Evolutionary conservation across 345 rosid genomes (phyloP), one percentile per base, ranked within the genome.

Genomic region (Nephelium lappaceum): DNA sequence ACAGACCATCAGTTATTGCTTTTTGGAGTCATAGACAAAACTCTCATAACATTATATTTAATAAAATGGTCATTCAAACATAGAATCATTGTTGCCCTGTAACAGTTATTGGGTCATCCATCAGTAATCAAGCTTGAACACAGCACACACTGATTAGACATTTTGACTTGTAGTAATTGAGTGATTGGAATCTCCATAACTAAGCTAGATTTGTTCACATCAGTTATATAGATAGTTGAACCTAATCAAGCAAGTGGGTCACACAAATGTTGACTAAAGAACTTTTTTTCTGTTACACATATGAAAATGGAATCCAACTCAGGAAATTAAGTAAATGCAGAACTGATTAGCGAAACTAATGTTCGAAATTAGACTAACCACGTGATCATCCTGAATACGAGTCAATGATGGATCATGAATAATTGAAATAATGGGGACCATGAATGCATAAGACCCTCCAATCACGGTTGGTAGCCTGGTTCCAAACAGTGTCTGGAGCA

Each of bases 381-480:
- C 70, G 19, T 92, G 89, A 71, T 76, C 74, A 80, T 96, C 99
- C 82, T 86, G 86, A 14, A 96, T 96, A 16, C 88, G 87, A 79
- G 80, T 80, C 80, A 96, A 84, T 3, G 95, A 87, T 67, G 98
- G 87, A 85, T 96, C 98, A 21, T 84, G 92, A 83, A 94, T 92
- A 73, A 96, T 96, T 16, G 99, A 96, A 42, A 94, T 88, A 66
- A 94, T 93, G 0, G 99, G 99, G 81, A 96, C 97, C 98, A 96
- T 94, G 86, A 89, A 94, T 0, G 99, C 98, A 66, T 94, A 96
- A 69, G 99, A 96, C 45, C 99, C 98, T 41, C 99, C 99, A 19
- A 96, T 89, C 67, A 96, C 99, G 23, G 98, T 91, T 0, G 99
- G 99, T 24, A 96, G 86, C 31, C 99, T 87, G 11, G 98, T 93